Conservation (phyloP, 306 rosid species). For the Castanopsis chinensis region DNA sequence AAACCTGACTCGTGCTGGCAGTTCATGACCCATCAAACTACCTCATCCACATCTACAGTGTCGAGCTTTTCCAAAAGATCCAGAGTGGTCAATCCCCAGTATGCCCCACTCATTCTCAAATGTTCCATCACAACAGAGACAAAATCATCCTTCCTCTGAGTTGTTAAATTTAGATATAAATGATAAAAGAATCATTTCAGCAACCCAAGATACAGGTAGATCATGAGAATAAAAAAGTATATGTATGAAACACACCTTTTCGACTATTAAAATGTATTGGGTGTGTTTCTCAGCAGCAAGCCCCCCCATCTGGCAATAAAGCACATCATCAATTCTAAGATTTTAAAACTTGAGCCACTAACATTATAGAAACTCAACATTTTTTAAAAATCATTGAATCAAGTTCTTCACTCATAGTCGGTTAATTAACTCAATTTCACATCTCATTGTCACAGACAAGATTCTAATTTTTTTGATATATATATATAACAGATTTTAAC, state of each 20-base stretch:
- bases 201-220: background rate
- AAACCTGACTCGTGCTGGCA: conserved; percentile 58
- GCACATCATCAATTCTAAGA: background rate
- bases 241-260: conserved; percentile 48
- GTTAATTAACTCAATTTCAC: background rate
- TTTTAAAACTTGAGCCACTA: background rate
- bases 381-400: background rate
- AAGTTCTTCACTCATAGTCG: background rate
- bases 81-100: conserved; percentile 81
- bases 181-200: background rate
- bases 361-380: background rate
- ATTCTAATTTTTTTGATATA: background rate
- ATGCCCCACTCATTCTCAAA: conserved; percentile 84
- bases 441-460: background rate
- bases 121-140: conserved; percentile 85
- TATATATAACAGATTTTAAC: background rate
- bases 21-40: too few species aligned
- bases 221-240: too few species aligned
- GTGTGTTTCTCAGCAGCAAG: conserved; percentile 71
- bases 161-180: background rate
- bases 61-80: conserved; percentile 76
- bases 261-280: conserved; percentile 57
- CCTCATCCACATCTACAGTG: too few species aligned
- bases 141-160: conserved; percentile 72
- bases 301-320: conserved; percentile 54